Evolutionary conservation across 305 asterid species (phyloP).

Genomic region (Fraxinus floribunda): DNA sequence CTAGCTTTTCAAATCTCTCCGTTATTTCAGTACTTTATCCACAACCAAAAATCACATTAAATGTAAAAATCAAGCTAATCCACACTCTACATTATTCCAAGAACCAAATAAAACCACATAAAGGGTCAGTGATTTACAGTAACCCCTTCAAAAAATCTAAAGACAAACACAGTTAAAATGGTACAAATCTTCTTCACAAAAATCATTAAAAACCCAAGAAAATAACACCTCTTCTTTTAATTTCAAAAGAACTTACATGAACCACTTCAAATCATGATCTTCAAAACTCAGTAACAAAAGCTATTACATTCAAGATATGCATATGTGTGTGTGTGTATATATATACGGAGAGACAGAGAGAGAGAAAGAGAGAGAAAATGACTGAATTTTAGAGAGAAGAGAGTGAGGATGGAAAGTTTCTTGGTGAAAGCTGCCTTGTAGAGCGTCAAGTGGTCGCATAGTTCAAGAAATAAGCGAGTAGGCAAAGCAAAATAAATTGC

Average conservation of each 20-base stretch:
- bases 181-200: neutral
- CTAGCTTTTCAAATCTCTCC: neutral
- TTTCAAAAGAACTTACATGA: constrained; percentile 39
- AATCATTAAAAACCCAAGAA: constrained; percentile 14
- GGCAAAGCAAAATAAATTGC: constrained; percentile 27
- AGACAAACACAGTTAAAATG: neutral
- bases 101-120: neutral
- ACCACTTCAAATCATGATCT: constrained; percentile 28
- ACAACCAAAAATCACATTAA: neutral
- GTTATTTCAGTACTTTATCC: neutral
- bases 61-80: neutral
- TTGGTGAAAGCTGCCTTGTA: constrained; percentile 28
- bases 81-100: neutral
- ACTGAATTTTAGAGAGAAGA: constrained; percentile 22
- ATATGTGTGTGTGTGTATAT: neutral
- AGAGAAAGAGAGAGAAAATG: constrained; percentile 6
- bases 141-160: neutral
- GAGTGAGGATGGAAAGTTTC: constrained; percentile 34
- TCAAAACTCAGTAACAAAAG: constrained; percentile 23
- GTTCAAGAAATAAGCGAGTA: constrained; percentile 57
- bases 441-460: constrained; percentile 32
- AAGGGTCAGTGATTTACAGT: neutral
- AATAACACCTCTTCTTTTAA: constrained; percentile 11
- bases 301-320: constrained; percentile 11
- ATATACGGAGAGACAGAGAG: neutral